Evolutionary conservation across 2,329 filamentous ascomycete species (phyloP).

Genomic region (Hypomyces rosellus): DNA sequence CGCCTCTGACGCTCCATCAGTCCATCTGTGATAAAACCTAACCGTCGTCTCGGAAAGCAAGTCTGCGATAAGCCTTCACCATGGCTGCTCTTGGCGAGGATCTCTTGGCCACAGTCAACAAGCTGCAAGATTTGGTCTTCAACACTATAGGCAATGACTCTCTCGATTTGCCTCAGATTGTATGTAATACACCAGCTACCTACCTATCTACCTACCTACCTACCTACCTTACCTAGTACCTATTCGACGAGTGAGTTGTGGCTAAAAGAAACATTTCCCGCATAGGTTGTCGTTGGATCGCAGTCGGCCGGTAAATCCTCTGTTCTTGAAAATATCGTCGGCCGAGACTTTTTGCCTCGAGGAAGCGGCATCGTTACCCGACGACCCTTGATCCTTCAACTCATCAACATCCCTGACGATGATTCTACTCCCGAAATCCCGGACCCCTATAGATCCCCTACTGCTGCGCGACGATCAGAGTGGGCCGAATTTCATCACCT

Average conservation of each 20-base stretch:
- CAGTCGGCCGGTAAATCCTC: conserved; percentile 98
- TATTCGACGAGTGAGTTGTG: conserved; percentile 4
- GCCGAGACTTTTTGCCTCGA: conserved; percentile 91
- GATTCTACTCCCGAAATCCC: conserved; percentile 58
- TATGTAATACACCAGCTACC: conserved; percentile 42
- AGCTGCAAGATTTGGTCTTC: conserved; percentile 96
- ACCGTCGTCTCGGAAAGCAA: conserved; percentile 3
- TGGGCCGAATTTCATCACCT: conserved; percentile 98
- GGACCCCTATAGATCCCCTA: conserved; percentile 70
- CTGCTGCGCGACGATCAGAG: conserved; percentile 57
- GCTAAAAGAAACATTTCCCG: conserved; percentile 17
- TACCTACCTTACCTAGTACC: neutral
- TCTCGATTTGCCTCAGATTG: conserved; percentile 94
- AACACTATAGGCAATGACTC: conserved; percentile 99
- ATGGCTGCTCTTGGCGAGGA: conserved; percentile 98
- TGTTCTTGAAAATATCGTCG: conserved; percentile 97
- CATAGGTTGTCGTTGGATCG: conserved; percentile 91
- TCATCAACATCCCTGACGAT: conserved; percentile 91
- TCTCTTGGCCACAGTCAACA: conserved; percentile 91
- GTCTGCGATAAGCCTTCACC: conserved; percentile 19
- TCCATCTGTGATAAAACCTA: neutral
- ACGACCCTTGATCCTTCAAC: conserved; percentile 88
- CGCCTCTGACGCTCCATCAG: neutral
- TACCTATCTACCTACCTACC: neutral
- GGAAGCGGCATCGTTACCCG: conserved; percentile 96